These are phyloP conservation scores for Colletotrichum truncatum DNA, from an alignment of 2,329 filamentous ascomycete genomes.

Conservation along the genomic window DNA sequence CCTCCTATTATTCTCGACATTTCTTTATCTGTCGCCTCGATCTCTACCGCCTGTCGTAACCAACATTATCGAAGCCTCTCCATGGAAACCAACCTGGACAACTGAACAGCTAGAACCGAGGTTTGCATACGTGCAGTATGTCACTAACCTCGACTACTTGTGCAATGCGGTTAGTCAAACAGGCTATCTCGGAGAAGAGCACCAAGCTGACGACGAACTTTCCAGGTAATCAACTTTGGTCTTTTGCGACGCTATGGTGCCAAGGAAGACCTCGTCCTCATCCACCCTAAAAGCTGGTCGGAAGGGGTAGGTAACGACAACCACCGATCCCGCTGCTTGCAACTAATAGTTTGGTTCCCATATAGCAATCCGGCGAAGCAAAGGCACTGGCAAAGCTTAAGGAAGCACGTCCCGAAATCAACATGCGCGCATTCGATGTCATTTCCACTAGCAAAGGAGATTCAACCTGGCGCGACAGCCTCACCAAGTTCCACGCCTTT, in stretches of 20 bases:
- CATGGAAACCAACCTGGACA: background rate
- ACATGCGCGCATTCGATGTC: background rate
- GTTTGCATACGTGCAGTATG: constrained; percentile 60
- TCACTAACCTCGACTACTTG: constrained; percentile 53
- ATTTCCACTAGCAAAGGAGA: constrained; percentile 2
- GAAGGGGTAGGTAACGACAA: background rate
- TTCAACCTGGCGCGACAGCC: constrained; percentile 69
- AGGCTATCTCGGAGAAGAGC: rapidly evolving
- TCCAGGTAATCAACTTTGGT: constrained; percentile 56
- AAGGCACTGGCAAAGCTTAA: background rate
- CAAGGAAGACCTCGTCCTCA: constrained; percentile 52
- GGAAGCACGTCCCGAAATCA: background rate
- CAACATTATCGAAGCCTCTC: background rate
- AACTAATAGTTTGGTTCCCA: too few species aligned
- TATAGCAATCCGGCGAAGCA: background rate
- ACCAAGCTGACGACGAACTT: background rate
- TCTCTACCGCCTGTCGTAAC: background rate
- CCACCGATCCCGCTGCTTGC: background rate
- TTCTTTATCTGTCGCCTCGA: background rate
- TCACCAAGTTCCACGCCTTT: constrained; percentile 77
- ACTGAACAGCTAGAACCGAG: constrained; percentile 26
- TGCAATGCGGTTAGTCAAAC: constrained; percentile 49
- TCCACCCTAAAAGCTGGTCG: constrained; percentile 47
- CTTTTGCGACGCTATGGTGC: constrained; percentile 50
- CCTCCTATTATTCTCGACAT: background rate